These are phyloP conservation scores for Trametes coccinea DNA, from an alignment of 768 basidiomycete genomes.

Conservation along the genomic window DNA sequence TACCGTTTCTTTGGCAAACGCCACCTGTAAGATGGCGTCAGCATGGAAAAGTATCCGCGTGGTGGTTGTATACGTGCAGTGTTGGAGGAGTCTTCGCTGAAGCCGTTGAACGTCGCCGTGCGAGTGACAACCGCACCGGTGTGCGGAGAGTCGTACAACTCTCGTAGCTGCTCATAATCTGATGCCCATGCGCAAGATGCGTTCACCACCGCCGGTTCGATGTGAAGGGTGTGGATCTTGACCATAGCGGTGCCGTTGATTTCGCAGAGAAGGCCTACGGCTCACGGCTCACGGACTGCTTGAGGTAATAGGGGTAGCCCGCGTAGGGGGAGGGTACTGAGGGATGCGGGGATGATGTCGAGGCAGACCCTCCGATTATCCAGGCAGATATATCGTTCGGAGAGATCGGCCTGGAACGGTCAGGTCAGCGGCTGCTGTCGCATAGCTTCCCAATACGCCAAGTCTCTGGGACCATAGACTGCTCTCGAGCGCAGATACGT, in stretches of 20 bases:
- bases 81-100: conserved; percentile 61
- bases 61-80: conserved; percentile 44
- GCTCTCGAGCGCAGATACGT: conserved; percentile 6
- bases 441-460: conserved; percentile 1
- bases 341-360: background rate
- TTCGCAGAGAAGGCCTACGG: too few species aligned
- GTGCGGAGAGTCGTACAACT: conserved; percentile 61
- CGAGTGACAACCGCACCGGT: conserved; percentile 84
- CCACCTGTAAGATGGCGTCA: conserved; percentile 48
- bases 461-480: conserved; percentile 1
- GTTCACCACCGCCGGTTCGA: conserved; percentile 72
- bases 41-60: background rate
- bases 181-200: conserved; percentile 84
- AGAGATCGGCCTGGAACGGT: conserved; percentile 15
- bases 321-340: background rate
- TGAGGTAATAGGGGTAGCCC: background rate
- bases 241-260: conserved; percentile 44
- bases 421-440: conserved; percentile 5
- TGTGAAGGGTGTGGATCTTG: conserved; percentile 51
- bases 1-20: conserved; percentile 48
- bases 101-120: conserved; percentile 72
- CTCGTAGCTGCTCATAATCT: conserved; percentile 58
- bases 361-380: background rate
- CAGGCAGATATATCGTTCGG: conserved; percentile 12
- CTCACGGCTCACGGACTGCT: background rate